A percentile compares a stretch with the other conserved stretches of the same genome.
phyloP scores from a whole-genome alignment of 1,139 yeast species.

The Candida albicans region DNA sequence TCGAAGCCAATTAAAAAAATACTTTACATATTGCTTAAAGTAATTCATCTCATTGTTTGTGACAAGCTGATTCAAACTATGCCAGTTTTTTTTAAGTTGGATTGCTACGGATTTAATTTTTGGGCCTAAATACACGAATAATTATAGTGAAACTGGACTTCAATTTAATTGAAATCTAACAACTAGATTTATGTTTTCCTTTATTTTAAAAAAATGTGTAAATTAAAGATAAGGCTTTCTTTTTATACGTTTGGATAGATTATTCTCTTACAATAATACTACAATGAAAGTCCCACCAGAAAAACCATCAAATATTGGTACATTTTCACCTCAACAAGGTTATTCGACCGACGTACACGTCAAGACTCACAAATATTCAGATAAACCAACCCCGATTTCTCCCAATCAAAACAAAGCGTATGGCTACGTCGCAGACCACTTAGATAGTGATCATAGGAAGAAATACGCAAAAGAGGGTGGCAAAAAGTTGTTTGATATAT shows the following conservation, averaged over 20 bases:
- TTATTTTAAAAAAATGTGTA: background rate
- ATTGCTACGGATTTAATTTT: too few relatives aligned
- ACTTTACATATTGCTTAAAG: too few relatives aligned
- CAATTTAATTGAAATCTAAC: too few relatives aligned
- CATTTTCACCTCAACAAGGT: constrained; percentile 33
- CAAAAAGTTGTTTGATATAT: constrained; percentile 21
- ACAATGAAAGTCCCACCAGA: constrained; percentile 24
- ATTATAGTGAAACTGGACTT: too few relatives aligned
- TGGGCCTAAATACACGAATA: too few relatives aligned
- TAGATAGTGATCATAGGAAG: constrained; percentile 41
- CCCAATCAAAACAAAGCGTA: constrained; percentile 29
- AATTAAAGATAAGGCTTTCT: background rate
- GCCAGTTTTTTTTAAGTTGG: too few relatives aligned
- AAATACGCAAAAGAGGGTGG: constrained; percentile 31
- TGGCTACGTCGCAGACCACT: constrained; percentile 29
- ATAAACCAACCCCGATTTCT: constrained; percentile 36
- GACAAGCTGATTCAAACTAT: too few relatives aligned
- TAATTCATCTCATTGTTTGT: too few relatives aligned
- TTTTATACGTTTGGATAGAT: background rate
- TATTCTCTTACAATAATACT: too few relatives aligned
- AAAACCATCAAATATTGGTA: constrained; percentile 30
- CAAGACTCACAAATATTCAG: constrained; percentile 35
- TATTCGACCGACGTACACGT: constrained; percentile 28
- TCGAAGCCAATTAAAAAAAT: too few relatives aligned
- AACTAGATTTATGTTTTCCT: background rate